Evolutionary conservation across 768 basidiomycete genomes (phyloP).

Genomic region (Phaffia australis): DNA sequence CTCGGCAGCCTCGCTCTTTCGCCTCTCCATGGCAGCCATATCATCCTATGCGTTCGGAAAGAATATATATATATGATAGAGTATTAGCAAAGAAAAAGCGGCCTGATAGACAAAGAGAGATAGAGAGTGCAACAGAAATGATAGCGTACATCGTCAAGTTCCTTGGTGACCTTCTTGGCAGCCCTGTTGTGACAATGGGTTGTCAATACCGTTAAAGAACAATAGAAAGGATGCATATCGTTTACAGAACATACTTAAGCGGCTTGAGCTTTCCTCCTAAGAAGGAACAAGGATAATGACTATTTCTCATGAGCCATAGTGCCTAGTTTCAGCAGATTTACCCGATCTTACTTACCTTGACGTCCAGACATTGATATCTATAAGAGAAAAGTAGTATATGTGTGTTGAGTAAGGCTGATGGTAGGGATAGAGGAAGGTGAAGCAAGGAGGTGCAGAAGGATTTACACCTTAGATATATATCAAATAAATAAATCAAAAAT

Average conservation of each 20-base stretch:
- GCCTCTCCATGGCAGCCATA: constrained; percentile 25
- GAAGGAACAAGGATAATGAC: neutral
- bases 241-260: constrained; percentile 21
- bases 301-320: neutral
- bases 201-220: neutral
- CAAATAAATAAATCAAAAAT: too few species aligned
- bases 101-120: neutral
- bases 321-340: neutral
- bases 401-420: too few species aligned
- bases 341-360: constrained; percentile 21
- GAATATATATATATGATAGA: neutral
- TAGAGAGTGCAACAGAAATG: neutral
- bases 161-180: constrained; percentile 27
- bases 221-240: neutral
- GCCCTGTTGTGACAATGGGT: constrained; percentile 14
- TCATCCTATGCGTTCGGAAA: constrained; percentile 23
- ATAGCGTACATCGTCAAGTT: constrained; percentile 27
- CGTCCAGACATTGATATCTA: constrained; percentile 26
- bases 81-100: neutral
- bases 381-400: neutral
- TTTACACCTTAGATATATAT: too few species aligned
- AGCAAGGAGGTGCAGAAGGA: too few species aligned
- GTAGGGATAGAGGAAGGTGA: too few species aligned
- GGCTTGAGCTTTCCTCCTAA: constrained; percentile 30
- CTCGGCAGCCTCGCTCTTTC: constrained; percentile 27